Base-by-base conservation (phyloP, 2,329 filamentous ascomycete species). In the Coleophoma eucalyptorum region DNA sequence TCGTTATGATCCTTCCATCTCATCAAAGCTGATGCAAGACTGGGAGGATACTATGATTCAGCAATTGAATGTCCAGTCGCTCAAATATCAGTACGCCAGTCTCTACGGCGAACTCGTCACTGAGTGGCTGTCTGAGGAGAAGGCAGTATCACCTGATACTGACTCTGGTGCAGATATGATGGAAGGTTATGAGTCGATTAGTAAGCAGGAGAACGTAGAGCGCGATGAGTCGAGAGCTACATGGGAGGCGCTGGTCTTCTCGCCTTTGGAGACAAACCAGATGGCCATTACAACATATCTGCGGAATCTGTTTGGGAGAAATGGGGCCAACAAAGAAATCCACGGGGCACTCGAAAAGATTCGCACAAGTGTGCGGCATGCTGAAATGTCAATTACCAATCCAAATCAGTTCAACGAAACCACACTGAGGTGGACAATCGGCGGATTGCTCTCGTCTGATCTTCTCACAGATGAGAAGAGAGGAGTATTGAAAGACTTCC, bases 201-300 rank as follows among this genome's bases (percentile, higher is more conserved):
- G 78, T 1, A 68, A 73, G 15, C 69, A 73, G 20, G 76, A 79
- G 53, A 44, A 44, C 4, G 31, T 31, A 20, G 42, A 77, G 78
- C 67, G 74, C 78, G 49, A 59, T 13, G 69, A 77, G 50, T 73
- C 78, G 54, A 71, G 79, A 18, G 67, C 70, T 2, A 69, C 66
- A 12, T 84, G 81, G 78, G 81, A 85, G 60, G 62, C 67, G 1
- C 67, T 75, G 48, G 78, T 81, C n/a, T 84, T 85, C 59, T 68
- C 68, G 3, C 63, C 72, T 4, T 69, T 69, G 26, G 59, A 76
- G 15, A 74, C 74, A 3, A 72, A 84, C 54, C 62, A 64, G 8
- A 56, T 54, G 3, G 69, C 66, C 10, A 77, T 85, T 50, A 64
- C 68, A 3, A 54, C 62, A 0, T 84, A 81, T 56, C 72, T 86